A percentile compares a stretch with the other conserved stretches of the same genome.
Evolutionary conservation across 306 rosid species (phyloP).

Genomic region (Pyrus betulifolia): DNA sequence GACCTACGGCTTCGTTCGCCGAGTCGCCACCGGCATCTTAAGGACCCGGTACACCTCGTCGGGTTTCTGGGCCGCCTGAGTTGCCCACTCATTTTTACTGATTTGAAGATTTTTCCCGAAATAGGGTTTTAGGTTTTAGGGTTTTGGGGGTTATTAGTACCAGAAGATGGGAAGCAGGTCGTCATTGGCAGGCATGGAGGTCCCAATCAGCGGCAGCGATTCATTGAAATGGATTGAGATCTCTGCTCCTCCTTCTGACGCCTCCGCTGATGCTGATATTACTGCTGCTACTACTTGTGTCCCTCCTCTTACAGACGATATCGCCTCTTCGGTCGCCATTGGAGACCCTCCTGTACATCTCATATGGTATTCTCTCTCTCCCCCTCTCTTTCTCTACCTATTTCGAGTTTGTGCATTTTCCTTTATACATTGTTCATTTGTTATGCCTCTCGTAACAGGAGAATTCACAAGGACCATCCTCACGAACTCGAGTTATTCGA

Average conservation of each 20-base stretch:
- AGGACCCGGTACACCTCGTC: too few relatives aligned
- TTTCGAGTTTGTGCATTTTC: not conserved
- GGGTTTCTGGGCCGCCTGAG: too few relatives aligned
- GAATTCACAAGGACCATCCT: slow-evolving; percentile 63
- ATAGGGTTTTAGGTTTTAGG: not conserved
- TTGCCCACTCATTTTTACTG: too few relatives aligned
- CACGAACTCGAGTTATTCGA: slow-evolving; percentile 57
- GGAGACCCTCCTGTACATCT: slow-evolving; percentile 61
- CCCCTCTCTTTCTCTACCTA: not conserved
- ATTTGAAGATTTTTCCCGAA: too few relatives aligned
- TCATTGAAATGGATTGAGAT: slow-evolving; percentile 57
- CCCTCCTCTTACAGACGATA: slow-evolving; percentile 42
- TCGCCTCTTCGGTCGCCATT: slow-evolving; percentile 51
- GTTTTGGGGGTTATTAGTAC: not conserved
- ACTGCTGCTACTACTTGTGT: not conserved
- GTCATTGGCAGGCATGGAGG: slow-evolving; percentile 54
- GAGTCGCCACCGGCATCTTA: too few relatives aligned
- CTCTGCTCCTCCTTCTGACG: slow-evolving; percentile 39
- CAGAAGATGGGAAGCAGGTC: not conserved
- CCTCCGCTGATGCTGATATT: not conserved
- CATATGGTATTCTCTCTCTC: slow-evolving; percentile 41
- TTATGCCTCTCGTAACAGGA: slow-evolving; percentile 31
- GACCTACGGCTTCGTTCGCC: too few relatives aligned
- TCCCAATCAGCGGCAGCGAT: slow-evolving; percentile 65
- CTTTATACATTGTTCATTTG: not conserved